A percentile compares a stretch with the other conserved stretches of the same genome.
Evolutionary conservation across 148 eudicot species (phyloP).

Genomic region (Linanthus parryae): DNA sequence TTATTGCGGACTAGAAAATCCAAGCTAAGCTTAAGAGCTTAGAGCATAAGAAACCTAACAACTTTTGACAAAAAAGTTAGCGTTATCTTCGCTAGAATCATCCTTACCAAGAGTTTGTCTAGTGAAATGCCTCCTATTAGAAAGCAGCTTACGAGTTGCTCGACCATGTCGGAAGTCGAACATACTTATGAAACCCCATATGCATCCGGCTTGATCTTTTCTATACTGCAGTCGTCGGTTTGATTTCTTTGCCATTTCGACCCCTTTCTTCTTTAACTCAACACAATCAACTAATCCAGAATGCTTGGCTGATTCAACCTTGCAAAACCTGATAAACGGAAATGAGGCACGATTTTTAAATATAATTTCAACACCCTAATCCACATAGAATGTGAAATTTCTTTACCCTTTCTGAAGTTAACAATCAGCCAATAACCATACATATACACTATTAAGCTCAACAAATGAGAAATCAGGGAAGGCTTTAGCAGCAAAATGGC

Average conservation of each 20-base stretch:
- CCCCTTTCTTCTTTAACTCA: conserved; percentile 3
- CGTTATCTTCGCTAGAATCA: too few species aligned
- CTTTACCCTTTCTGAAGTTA: background rate
- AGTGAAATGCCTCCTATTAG: conserved; percentile 53
- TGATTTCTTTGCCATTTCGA: conserved; percentile 69
- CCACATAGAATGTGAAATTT: conserved; percentile 4
- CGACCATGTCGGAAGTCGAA: conserved; percentile 79
- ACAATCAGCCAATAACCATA: background rate
- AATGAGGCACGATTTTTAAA: background rate
- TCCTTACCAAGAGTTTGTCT: conserved; percentile 53
- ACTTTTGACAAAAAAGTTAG: too few species aligned
- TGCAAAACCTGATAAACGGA: conserved; percentile 6
- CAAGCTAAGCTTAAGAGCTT: too few species aligned
- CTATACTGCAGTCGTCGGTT: conserved; percentile 36
- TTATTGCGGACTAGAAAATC: too few species aligned
- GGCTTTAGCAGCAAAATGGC: background rate
- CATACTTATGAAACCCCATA: conserved; percentile 71
- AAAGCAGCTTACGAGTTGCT: conserved; percentile 52
- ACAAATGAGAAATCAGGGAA: background rate
- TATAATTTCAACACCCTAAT: background rate
- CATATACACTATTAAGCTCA: background rate
- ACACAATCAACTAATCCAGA: conserved; percentile 7
- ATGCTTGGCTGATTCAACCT: background rate
- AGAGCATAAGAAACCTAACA: too few species aligned
- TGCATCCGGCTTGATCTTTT: conserved; percentile 78